phyloP scores from a whole-genome alignment of 2,329 filamentous ascomycete genomes.

The Pseudocercospora macadamiae region DNA sequence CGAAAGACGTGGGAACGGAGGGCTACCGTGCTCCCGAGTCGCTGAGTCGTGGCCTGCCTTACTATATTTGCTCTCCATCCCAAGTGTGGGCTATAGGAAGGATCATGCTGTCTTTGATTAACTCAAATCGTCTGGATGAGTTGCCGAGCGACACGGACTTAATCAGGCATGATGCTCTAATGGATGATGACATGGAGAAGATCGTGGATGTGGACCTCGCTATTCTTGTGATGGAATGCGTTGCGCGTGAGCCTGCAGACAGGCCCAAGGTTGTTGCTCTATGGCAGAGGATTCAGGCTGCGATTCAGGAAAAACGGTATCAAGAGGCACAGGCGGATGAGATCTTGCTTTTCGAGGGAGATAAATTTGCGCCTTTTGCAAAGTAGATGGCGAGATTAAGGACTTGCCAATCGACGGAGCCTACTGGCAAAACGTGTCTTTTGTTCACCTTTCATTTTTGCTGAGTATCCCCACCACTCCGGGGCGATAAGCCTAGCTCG shows the following conservation, averaged over 20 bases:
- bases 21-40: conserved; percentile 4
- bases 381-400: too few relatives aligned
- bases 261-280: neutral
- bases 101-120: conserved; percentile 4
- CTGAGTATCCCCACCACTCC: too few relatives aligned
- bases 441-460: too few relatives aligned
- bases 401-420: too few relatives aligned
- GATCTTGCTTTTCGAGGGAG: conserved; percentile 2
- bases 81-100: conserved; percentile 10
- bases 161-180: too few relatives aligned
- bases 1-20: neutral
- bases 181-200: too few relatives aligned
- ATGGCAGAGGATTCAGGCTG: neutral
- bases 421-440: too few relatives aligned
- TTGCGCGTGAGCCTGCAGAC: neutral
- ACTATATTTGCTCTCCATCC: neutral
- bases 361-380: conserved; percentile 5
- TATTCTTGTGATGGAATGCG: neutral
- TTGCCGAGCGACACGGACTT: too few relatives aligned
- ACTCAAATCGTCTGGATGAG: neutral
- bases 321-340: neutral
- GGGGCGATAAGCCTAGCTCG: too few relatives aligned
- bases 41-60: neutral
- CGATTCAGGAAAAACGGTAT: neutral
- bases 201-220: too few relatives aligned